phyloP scores from a whole-genome alignment of 495 filamentous ascomycete genomes.

The Lepidopterella palustris region DNA sequence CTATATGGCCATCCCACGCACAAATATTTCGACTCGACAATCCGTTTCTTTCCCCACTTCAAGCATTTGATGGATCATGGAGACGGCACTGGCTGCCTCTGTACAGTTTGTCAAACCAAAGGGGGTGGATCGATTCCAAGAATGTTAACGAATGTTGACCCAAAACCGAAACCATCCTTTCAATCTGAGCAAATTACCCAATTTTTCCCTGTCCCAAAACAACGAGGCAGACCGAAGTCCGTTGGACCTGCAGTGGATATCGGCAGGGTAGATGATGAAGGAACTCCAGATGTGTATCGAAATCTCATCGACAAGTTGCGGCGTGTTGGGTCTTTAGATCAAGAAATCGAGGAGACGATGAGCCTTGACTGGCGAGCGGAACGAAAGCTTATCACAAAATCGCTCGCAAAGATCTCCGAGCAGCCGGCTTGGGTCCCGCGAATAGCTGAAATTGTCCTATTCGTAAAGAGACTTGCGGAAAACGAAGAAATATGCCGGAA shows the following conservation, averaged over 20 bases:
- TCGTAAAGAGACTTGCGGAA: slow-evolving; percentile 33
- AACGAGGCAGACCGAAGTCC: slow-evolving; percentile 26
- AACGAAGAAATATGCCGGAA: slow-evolving; percentile 40
- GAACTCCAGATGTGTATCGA: slow-evolving; percentile 49
- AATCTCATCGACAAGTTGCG: slow-evolving; percentile 46
- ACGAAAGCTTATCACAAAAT: slow-evolving; percentile 34
- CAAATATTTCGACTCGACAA: slow-evolving; percentile 45
- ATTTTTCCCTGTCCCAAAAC: too few relatives aligned
- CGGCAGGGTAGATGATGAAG: slow-evolving; percentile 38
- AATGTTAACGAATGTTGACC: background rate
- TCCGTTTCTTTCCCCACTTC: slow-evolving; percentile 54
- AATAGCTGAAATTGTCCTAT: slow-evolving; percentile 53
- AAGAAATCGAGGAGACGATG: slow-evolving; percentile 41
- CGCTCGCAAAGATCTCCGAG: slow-evolving; percentile 30
- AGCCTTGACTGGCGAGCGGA: slow-evolving; percentile 53
- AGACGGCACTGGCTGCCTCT: slow-evolving; percentile 37
- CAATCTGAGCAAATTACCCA: too few relatives aligned
- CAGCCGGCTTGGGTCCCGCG: slow-evolving; percentile 51
- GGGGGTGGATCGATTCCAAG: slow-evolving; percentile 3
- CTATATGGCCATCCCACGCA: slow-evolving; percentile 52
- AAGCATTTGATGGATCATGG: slow-evolving; percentile 47
- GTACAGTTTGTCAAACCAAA: slow-evolving; percentile 32
- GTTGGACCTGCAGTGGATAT: slow-evolving; percentile 14
- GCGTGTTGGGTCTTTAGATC: slow-evolving; percentile 36
- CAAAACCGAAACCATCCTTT: background rate